Evolutionary conservation across 805 yeast species (phyloP), one percentile per base, ranked within the genome.

Genomic region (Hanseniaspora valbyensis): DNA sequence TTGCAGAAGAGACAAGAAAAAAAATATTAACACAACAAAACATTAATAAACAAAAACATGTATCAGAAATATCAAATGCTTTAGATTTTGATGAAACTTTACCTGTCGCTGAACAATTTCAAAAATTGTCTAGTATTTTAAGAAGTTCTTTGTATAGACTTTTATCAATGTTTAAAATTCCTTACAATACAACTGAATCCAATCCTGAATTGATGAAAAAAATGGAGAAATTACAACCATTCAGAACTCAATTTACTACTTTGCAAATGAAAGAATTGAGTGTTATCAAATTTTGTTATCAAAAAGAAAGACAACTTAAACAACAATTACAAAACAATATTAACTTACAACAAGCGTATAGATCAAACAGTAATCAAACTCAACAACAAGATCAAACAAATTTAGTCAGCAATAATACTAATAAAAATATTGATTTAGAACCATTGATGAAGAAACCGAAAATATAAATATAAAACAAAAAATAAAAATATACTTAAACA

Each of bases 1-100:
- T 52, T 19, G 54, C 52, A 7, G 51, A 37, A 25, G 53, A 37
- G 38, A 49, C 52, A 13, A 49, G 44, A 42, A 44, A 33, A 29
- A 42, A 40, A 32, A 45, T 40, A 13, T 18, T 42, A 10, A 42
- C 24, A n/a, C 49, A 40, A 25, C 46, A 49, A 40, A 37, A 28
- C 12, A n/a, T 40, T 3, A 37, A 40, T 24, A 40, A 26, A 13
- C 18, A 21, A 33, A 39, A 26, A 26, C 39, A 18, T 33, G 12
- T 22, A 16, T 28, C 43, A 2, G 51, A 48, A 14, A 48, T 42
- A 13, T 24, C 25, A 4, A 40, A 32, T 18, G 51, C 40, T 24
- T 26, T 48, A 3, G 29, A 26, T 4, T 32, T 48, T 2, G 42
- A 48, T 21, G 22, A 42, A 13, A 29, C 14, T 24, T 34, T 39